Base-by-base conservation (phyloP, 2,329 filamentous ascomycete genomes). In the Fusarium veterinarium region DNA sequence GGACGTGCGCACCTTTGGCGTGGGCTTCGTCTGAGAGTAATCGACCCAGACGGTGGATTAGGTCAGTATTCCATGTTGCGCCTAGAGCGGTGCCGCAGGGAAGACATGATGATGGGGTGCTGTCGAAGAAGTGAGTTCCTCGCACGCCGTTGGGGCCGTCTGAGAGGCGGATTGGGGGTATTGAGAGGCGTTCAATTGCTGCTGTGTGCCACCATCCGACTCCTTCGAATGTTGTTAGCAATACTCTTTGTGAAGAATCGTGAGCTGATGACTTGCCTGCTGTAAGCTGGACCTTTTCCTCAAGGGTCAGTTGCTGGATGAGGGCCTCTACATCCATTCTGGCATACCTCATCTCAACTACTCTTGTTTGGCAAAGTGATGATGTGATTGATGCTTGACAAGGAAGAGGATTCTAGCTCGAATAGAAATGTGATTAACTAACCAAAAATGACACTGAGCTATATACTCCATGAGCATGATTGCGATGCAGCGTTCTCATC, bases 101-200 rank as follows among this genome's bases (percentile, higher is more conserved):
- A 0, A 75, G 62, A 10, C 73, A 75, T 4, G 73, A 72, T 14
- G 73, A 74, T 17, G 73, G 73, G 9, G 68, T 74, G 60, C 73
- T 75, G 46, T 75, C 71, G 45, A 75, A 75, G 59, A 75, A 75
- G 11, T 64, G 68, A 30, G 73, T 75, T 30, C 73, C 73, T 16
- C 73, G 49, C 4, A 75, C 68, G 4, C 73, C 73, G 31, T 75
- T 75, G 40, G 73, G 73, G 10, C 73, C 73, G 33, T 75, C 73
- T 13, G 73, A 60, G 4, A 63, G 14, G 17, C 60, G 60, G n/a
- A 63, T 60, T 19, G 55, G 37, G 7, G 60, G 55, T 10, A 63
- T 72, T 19, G 64, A 58, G 17, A 75, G 62, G 10, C 72, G 61
- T 12, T 66, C 60, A 37, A 75, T 65, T 12, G 67, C 9, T 37